Evolutionary conservation across 768 basidiomycete species (phyloP).

Genomic region (Macrolepiota albuminosa): DNA sequence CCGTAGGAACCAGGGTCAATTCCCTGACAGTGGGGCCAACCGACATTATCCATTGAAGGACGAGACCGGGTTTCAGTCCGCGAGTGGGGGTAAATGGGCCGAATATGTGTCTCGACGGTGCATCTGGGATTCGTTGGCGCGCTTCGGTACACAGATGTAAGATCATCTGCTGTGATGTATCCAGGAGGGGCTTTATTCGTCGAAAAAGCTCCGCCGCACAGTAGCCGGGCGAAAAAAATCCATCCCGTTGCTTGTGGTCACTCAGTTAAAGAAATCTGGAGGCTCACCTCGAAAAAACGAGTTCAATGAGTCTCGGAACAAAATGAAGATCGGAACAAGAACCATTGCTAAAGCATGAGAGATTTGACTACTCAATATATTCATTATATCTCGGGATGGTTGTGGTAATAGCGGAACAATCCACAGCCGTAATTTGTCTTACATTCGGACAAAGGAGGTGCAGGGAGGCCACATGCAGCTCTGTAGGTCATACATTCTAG

Average conservation of each 20-base stretch:
- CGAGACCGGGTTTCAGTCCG: too few species aligned
- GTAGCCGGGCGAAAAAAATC: background rate
- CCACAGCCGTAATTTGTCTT: background rate
- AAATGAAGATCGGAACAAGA: background rate
- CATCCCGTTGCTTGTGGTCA: background rate
- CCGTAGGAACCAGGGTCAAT: too few species aligned
- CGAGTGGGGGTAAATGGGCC: too few species aligned
- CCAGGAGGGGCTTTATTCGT: background rate
- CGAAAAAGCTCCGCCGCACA: background rate
- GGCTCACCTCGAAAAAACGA: background rate
- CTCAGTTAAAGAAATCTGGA: background rate
- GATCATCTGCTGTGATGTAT: background rate
- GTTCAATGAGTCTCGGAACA: background rate
- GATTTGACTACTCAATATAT: background rate
- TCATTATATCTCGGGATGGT: background rate
- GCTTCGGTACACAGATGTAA: background rate
- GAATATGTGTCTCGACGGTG: too few species aligned
- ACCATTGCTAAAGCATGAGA: background rate
- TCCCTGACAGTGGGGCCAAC: too few species aligned
- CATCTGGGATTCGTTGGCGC: background rate
- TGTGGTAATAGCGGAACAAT: background rate
- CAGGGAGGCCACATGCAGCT: background rate
- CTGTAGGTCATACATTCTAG: slow-evolving; percentile 1
- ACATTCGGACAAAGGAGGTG: background rate
- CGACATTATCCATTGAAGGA: too few species aligned